Percentiles rank a stretch among this genome's conserved stretches.
phyloP scores from a whole-genome alignment of 495 filamentous ascomycete species.

The Filosporella fistucella region DNA sequence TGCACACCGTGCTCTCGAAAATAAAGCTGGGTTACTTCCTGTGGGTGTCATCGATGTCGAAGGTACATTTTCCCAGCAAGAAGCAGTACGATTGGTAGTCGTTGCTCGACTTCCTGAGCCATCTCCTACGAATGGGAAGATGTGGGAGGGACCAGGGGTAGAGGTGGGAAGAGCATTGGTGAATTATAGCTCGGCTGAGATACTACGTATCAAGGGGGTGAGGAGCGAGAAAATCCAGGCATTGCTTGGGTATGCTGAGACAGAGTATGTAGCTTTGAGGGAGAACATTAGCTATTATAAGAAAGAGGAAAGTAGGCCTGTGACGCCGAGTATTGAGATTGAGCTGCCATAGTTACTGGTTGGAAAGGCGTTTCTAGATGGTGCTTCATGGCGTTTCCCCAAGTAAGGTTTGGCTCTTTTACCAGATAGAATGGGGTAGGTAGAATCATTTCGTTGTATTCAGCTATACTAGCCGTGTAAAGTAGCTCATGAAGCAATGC shows the following conservation, averaged over 20 bases:
- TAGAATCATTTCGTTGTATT: too few relatives aligned
- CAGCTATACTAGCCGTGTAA: too few relatives aligned
- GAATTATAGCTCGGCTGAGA: slow-evolving; percentile 85
- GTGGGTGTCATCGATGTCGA: slow-evolving; percentile 87
- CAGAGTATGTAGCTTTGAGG: slow-evolving; percentile 86
- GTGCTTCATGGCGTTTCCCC: too few relatives aligned
- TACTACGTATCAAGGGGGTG: slow-evolving; percentile 76
- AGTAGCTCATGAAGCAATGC: too few relatives aligned
- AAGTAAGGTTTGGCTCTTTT: background rate
- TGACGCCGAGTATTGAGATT: slow-evolving; percentile 34
- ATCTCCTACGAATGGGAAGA: slow-evolving; percentile 6
- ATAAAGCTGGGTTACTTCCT: slow-evolving; percentile 86
- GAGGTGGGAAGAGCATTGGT: slow-evolving; percentile 91
- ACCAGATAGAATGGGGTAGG: background rate
- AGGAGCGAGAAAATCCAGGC: slow-evolving; percentile 75
- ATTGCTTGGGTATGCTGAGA: slow-evolving; percentile 85
- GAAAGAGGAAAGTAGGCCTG: slow-evolving; percentile 30
- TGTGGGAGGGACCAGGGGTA: slow-evolving; percentile 49
- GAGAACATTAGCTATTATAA: slow-evolving; percentile 80
- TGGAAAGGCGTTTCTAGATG: too few relatives aligned
- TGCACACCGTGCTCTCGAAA: slow-evolving; percentile 69
- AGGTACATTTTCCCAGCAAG: slow-evolving; percentile 84
- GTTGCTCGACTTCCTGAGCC: slow-evolving; percentile 40
- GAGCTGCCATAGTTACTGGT: too few relatives aligned
- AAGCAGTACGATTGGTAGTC: slow-evolving; percentile 81